A percentile compares a stretch with the other conserved stretches of the same genome.
Conservation (phyloP, 371 early-diverging fungal species). For the Apophysomyces sp. region DNA sequence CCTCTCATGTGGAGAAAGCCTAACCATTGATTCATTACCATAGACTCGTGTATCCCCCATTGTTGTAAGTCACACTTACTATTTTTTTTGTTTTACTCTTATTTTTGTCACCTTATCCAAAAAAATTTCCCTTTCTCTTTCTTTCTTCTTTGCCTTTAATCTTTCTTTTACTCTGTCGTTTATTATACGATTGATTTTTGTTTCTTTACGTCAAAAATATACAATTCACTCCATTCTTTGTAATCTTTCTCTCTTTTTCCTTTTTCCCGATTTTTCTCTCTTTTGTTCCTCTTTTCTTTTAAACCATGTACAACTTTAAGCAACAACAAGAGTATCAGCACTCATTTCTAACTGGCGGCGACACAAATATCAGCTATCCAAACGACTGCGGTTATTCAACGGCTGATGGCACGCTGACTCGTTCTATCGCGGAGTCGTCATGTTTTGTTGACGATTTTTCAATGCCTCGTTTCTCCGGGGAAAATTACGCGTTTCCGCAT, state of each 20-base stretch:
- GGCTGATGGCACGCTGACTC: neutral
- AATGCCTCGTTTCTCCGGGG: neutral
- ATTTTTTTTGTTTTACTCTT: neutral
- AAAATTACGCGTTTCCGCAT: neutral
- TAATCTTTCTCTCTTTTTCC: too few species aligned
- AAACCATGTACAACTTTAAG: neutral
- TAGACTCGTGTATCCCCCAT: neutral
- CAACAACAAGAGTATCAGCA: neutral
- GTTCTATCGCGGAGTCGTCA: neutral
- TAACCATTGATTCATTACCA: neutral
- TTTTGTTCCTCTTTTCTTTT: neutral
- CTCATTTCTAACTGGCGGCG: neutral
- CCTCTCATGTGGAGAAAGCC: neutral
- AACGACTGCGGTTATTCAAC: neutral
- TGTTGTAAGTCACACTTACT: neutral
- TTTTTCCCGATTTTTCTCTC: neutral
- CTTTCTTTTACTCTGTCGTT: neutral
- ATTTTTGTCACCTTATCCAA: constrained; percentile 1
- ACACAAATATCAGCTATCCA: neutral
- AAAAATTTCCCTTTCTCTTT: neutral
- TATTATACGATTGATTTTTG: neutral
- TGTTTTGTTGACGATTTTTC: neutral
- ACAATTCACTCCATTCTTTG: neutral
- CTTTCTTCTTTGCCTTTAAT: neutral
- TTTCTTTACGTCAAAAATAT: neutral